Percentiles rank a stretch among this genome's conserved stretches.
Conservation (phyloP, 2,329 filamentous ascomycete species). For the Ampelomyces quisqualis region DNA sequence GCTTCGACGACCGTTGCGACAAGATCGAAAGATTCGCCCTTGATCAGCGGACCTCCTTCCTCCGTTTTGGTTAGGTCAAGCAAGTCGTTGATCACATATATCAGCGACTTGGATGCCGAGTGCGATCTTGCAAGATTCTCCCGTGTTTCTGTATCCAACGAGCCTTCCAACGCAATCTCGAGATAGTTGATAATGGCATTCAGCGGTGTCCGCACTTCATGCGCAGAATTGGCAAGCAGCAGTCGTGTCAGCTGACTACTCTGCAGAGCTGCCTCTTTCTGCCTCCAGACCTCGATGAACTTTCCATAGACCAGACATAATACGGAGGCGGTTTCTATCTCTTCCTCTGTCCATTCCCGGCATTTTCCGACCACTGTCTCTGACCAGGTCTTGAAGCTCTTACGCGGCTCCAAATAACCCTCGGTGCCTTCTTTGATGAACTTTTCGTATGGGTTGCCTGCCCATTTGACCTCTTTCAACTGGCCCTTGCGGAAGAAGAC, state of each 20-base stretch:
- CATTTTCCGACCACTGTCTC: conserved; percentile 81
- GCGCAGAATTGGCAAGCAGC: conserved; percentile 82
- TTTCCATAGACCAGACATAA: conserved; percentile 84
- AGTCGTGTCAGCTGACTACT: conserved; percentile 78
- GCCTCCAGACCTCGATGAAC: conserved; percentile 91
- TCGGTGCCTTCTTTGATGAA: conserved; percentile 69
- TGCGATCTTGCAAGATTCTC: conserved; percentile 84
- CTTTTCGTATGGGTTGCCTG: conserved; percentile 83
- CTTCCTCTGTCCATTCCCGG: conserved; percentile 84
- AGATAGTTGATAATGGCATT: conserved; percentile 96
- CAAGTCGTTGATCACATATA: conserved; percentile 92
- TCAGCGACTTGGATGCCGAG: conserved; percentile 86
- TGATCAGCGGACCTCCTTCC: conserved; percentile 74
- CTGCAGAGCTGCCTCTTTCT: conserved; percentile 82
- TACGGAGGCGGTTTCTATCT: conserved; percentile 84
- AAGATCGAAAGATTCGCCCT: conserved; percentile 78
- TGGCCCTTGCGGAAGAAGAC: conserved; percentile 85
- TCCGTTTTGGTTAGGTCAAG: conserved; percentile 87
- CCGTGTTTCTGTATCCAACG: conserved; percentile 75
- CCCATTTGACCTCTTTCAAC: conserved; percentile 77
- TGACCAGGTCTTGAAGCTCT: conserved; percentile 77
- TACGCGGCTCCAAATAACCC: conserved; percentile 73
- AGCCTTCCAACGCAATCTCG: conserved; percentile 83
- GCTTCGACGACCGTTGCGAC: conserved; percentile 72
- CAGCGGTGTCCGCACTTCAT: conserved; percentile 85